These are phyloP conservation scores for Ailanthus altissimus DNA, from an alignment of 345 rosid species.

Conservation along the genomic window DNA sequence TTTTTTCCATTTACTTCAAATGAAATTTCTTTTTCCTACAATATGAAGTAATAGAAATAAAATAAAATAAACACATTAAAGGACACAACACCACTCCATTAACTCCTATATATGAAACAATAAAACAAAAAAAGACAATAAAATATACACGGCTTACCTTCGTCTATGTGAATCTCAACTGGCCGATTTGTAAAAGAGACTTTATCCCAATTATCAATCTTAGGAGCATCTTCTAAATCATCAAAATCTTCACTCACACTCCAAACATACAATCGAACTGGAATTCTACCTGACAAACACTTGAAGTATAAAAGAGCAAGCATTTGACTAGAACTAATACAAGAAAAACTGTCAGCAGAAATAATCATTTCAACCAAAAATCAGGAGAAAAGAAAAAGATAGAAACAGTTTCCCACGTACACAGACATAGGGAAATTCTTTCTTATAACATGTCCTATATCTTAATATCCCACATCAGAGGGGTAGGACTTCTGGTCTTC, in stretches of 20 bases:
- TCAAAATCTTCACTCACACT: conserved; percentile 54
- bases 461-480: background rate
- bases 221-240: conserved; percentile 64
- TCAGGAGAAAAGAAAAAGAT: background rate
- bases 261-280: conserved; percentile 77
- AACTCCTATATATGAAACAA: background rate
- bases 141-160: conserved; percentile 47
- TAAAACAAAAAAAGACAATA: background rate
- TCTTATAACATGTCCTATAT: background rate
- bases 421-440: background rate
- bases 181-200: conserved; percentile 77
- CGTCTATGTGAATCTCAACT: conserved; percentile 65
- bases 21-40: background rate
- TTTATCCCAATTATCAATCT: conserved; percentile 78
- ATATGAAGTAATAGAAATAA: background rate
- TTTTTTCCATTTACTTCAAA: background rate
- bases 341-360: background rate
- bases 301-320: conserved; percentile 8
- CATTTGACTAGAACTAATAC: background rate
- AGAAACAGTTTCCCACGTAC: background rate
- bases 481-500: background rate
- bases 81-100: background rate
- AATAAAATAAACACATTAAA: background rate
- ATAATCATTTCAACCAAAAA: background rate
- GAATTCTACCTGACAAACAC: conserved; percentile 63